phyloP scores from a whole-genome alignment of 2,329 filamentous ascomycete species.

The Stagonosporopsis cucurbitacearum region DNA sequence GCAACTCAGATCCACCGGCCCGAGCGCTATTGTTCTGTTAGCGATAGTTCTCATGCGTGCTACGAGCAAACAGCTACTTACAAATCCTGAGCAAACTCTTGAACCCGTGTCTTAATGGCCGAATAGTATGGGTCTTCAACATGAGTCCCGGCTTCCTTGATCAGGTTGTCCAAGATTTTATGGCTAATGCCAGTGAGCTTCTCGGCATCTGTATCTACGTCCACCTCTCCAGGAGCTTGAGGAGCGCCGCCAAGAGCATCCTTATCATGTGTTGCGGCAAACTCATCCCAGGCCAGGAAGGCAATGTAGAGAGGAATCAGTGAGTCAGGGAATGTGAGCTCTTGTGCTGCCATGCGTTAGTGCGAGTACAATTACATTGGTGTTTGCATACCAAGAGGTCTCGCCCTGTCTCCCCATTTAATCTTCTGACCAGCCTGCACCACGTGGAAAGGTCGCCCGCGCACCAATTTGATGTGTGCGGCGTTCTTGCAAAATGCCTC shows the following conservation, averaged over 20 bases:
- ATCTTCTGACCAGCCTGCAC: slow-evolving; percentile 52
- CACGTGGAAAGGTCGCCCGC: slow-evolving; percentile 63
- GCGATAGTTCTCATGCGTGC: slow-evolving; percentile 8
- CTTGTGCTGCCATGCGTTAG: slow-evolving; percentile 38
- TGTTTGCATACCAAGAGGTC: slow-evolving; percentile 58
- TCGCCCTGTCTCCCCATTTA: slow-evolving; percentile 57
- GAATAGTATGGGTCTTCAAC: slow-evolving; percentile 53
- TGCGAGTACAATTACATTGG: background rate
- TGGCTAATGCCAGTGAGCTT: slow-evolving; percentile 54
- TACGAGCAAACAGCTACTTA: slow-evolving; percentile 32
- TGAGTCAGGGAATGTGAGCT: slow-evolving; percentile 53
- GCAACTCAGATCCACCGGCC: slow-evolving; percentile 82
- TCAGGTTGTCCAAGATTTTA: slow-evolving; percentile 50
- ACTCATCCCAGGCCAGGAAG: slow-evolving; percentile 59
- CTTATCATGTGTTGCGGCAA: slow-evolving; percentile 50
- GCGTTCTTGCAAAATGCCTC: slow-evolving; percentile 96
- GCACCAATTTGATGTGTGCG: slow-evolving; percentile 87
- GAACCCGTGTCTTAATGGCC: slow-evolving; percentile 44
- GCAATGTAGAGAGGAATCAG: slow-evolving; percentile 58
- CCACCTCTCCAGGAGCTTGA: slow-evolving; percentile 46
- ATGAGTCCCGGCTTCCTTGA: slow-evolving; percentile 50
- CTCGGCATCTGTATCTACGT: slow-evolving; percentile 43
- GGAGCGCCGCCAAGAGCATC: slow-evolving; percentile 44
- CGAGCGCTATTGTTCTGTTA: slow-evolving; percentile 60
- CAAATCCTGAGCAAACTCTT: slow-evolving; percentile 53